These are phyloP conservation scores for Acorus calamus DNA, from an alignment of 106 monocot genomes.

Conservation along the genomic window DNA sequence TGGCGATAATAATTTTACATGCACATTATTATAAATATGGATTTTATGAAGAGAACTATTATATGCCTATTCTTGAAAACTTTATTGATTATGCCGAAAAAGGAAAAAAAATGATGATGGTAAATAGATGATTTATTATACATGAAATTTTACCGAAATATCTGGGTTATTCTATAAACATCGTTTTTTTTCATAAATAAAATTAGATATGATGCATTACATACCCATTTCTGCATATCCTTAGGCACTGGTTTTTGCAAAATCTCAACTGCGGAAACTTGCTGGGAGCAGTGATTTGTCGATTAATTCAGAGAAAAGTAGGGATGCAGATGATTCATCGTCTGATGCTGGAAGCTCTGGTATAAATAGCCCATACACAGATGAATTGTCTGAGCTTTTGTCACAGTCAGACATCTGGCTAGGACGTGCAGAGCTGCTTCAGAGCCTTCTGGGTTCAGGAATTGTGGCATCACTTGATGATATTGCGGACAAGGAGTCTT, in stretches of 20 bases:
- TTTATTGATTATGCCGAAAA: too few relatives aligned
- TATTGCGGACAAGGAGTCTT: slow-evolving; percentile 81
- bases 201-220: too few relatives aligned
- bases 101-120: too few relatives aligned
- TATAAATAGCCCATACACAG: slow-evolving; percentile 41
- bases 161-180: too few relatives aligned
- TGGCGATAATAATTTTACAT: too few relatives aligned
- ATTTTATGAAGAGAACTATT: too few relatives aligned
- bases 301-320: slow-evolving; percentile 60
- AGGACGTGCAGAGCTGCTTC: slow-evolving; percentile 90
- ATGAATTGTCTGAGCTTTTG: slow-evolving; percentile 69
- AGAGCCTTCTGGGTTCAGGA: slow-evolving; percentile 87
- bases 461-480: slow-evolving; percentile 94
- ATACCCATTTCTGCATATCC: not conserved
- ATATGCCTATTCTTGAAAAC: too few relatives aligned
- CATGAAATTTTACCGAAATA: too few relatives aligned
- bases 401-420: slow-evolving; percentile 64
- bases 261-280: slow-evolving; percentile 53
- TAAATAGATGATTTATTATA: too few relatives aligned
- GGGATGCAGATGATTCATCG: slow-evolving; percentile 60
- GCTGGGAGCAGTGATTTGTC: slow-evolving; percentile 43
- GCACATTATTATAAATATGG: too few relatives aligned
- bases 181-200: too few relatives aligned
- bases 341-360: slow-evolving; percentile 54
- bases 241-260: slow-evolving; percentile 77